Conservation (phyloP, 495 filamentous ascomycete genomes). For the Neurospora africana region DNA sequence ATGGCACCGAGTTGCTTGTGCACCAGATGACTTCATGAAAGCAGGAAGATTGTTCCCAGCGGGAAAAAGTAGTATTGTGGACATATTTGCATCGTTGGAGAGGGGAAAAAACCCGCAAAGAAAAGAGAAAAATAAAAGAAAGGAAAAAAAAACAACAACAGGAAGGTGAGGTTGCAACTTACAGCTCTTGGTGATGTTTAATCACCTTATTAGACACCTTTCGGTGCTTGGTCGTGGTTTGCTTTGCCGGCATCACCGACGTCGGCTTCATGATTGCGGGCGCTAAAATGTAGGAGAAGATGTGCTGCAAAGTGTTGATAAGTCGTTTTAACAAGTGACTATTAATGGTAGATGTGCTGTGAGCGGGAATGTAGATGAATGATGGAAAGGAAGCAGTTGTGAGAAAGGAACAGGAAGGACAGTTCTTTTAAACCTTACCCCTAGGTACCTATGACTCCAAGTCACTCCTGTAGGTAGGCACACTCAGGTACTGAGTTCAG, state of each 20-base stretch:
- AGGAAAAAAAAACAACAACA: no score
- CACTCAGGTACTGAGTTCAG: neutral
- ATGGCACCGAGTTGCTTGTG: neutral
- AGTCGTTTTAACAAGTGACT: neutral
- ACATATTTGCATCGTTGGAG: neutral
- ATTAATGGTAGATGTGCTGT: neutral
- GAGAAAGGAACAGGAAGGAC: neutral
- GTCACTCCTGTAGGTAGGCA: neutral
- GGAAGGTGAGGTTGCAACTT: no score
- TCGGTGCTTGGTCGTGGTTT: neutral
- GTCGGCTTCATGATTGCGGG: neutral
- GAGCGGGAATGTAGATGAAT: neutral
- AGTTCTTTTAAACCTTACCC: no score
- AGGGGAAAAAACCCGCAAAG: neutral
- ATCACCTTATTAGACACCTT: no score
- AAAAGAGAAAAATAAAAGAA: neutral
- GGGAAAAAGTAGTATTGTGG: neutral
- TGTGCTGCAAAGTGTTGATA: neutral
- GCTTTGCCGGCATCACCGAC: neutral
- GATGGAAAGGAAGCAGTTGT: neutral
- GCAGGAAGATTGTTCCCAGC: neutral
- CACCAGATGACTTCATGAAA: neutral
- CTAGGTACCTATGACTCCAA: no score
- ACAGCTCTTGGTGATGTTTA: no score
- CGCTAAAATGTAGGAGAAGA: neutral